Conservation (phyloP, 129 eudicot genomes). For the Tanacetum coccineum region DNA sequence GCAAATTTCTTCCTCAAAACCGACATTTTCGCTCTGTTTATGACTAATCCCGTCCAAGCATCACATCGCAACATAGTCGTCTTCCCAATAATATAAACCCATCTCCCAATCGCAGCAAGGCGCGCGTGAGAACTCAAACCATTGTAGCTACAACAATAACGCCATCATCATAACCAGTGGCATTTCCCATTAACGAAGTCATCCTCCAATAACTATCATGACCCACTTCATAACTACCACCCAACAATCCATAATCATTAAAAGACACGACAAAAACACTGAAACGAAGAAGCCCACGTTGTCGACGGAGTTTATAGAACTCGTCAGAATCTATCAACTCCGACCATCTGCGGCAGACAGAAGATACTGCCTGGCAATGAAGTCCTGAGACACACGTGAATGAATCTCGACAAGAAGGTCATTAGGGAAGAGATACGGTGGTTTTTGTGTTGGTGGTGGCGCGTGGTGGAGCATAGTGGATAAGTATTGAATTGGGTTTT, state of each 20-base stretch:
- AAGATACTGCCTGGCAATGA: slow-evolving; percentile 49
- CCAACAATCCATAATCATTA: slow-evolving; percentile 32
- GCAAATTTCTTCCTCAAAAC: slow-evolving; percentile 73
- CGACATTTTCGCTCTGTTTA: slow-evolving; percentile 38
- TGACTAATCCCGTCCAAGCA: slow-evolving; percentile 60
- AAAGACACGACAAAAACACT: slow-evolving; percentile 57
- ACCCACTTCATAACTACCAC: slow-evolving; percentile 30
- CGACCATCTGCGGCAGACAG: slow-evolving; percentile 69
- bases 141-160: not conserved
- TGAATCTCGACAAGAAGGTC: slow-evolving; percentile 69
- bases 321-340: slow-evolving; percentile 47
- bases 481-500: no score
- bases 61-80: slow-evolving; percentile 49
- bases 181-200: slow-evolving; percentile 13
- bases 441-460: slow-evolving; percentile 32
- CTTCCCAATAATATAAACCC: slow-evolving; percentile 52
- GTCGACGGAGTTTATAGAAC: slow-evolving; percentile 57
- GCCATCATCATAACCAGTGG: no score
- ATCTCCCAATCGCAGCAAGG: slow-evolving; percentile 53
- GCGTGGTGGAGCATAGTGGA: no score
- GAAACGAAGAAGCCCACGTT: slow-evolving; percentile 42
- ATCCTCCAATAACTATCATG: slow-evolving; percentile 44
- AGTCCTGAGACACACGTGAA: slow-evolving; percentile 43
- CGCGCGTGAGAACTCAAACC: slow-evolving; percentile 39
- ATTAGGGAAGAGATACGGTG: slow-evolving; percentile 62